Evolutionary conservation across 1,284 basidiomycete species (phyloP), one percentile per base, ranked within the genome.

Genomic region (Mycena citricolor): DNA sequence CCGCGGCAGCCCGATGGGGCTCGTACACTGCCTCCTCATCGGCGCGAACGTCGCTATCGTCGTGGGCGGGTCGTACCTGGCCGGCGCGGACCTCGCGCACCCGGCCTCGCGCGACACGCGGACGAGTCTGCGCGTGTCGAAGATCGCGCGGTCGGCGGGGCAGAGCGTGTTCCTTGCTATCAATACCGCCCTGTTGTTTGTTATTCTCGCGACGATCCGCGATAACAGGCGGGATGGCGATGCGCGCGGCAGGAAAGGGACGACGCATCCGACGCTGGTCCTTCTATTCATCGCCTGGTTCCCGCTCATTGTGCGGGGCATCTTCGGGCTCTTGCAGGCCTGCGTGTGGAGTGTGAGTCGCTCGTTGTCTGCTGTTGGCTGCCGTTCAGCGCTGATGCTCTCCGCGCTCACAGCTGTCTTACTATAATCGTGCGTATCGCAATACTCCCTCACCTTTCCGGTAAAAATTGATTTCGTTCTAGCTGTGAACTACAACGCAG

Each of bases 301-400:
- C 31, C 55, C 60, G 16, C 54, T 64, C 25, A 56, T 63, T 36
- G 54, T 61, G 21, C 59, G 62, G 24, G 62, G 63, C 23, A 39
- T 61, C n/a, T 65, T 62, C 32, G 62, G 63, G n/a, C 53, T 63
- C 6, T 37, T 65, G 29, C 56, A 49, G 23, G 56, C 57, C 24
- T 50, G 55, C 25, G 32, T 11, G n/a, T 42, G 31, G 19, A 28
- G 19, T n/a, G 36, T 26, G 42, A 38, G 46, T 17, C 20, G 30
- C 39, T 40, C 25, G 36, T 19, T 28, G 36, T 25, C 32, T n/a
- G 22, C 25, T 19, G 12, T 35, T 40, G 20, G 5, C 5, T 4
- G 11, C 24, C 14, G 17, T 13, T 42, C 17, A 4, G 22, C 8
- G 10, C 8, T 25, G 20, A 26, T 17, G 39, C 14, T 7, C 14